Base-by-base conservation (phyloP, 345 rosid genomes). In the Anacardium occidentale region DNA sequence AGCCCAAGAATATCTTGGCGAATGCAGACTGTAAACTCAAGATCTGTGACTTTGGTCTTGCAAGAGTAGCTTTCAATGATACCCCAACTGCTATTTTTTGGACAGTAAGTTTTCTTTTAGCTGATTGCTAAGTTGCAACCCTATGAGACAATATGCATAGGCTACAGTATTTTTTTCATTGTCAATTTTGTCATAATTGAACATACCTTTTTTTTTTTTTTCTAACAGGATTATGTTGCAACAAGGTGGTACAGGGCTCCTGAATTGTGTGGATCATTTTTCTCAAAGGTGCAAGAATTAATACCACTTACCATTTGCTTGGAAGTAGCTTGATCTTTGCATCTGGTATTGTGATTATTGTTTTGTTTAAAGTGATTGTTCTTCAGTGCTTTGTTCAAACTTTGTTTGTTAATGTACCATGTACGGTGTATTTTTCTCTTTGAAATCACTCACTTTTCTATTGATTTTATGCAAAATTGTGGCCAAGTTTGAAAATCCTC, bases 1-100 rank as follows among this genome's bases (percentile, higher is more conserved):
- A 94, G 82, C 98, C 98, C 0, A 94, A 91, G 75, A 94, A 91
- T 72, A 94, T 94, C 79, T 80, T 94, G 68, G 98, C 98, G 22
- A 94, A 94, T 84, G 97, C 97, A 4, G 96, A 94, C 77, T 94
- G 97, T 83, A 94, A 91, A 78, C 93, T 94, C 72, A 94, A 94
- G 89, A 84, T 94, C 47, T 94, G 98, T 83, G 98, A 94, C 83
- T 94, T 94, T 83, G 98, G 98, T n/a, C 97, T 94, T 2, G 98
- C 97, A 48, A 84, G 98, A 76, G 98, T 94, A 61, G 97, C 97
- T 42, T 94, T 94, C 74, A 90, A 86, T 79, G 98, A 94, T 78
- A 89, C 94, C 48, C 98, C 98, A 8, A 90, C 97, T 2, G 96
- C 94, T 7, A 91, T 94, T 80, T 94, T 94, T 76, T 94, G 97